These are phyloP conservation scores for Galeopsis tetrahit DNA, from an alignment of 257 asterid species.

Conservation along the genomic window DNA sequence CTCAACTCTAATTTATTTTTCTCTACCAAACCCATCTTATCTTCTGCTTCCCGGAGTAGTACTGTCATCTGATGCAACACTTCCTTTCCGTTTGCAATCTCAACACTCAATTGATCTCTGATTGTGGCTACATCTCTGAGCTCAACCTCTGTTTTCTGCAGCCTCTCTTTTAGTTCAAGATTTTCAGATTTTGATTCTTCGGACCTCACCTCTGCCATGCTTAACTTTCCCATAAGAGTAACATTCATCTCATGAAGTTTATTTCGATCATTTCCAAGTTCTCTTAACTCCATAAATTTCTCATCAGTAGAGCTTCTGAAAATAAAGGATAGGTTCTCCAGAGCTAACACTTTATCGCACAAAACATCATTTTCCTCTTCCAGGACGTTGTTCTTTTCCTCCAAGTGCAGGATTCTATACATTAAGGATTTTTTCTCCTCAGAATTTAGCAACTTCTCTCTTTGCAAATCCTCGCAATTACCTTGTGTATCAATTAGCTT, in stretches of 20 bases:
- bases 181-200: conserved; percentile 58
- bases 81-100: conserved; percentile 49
- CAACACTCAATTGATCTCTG: conserved; percentile 50
- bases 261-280: conserved; percentile 48
- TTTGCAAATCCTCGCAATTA: conserved; percentile 48
- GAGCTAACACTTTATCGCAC: conserved; percentile 51
- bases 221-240: conserved; percentile 51
- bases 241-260: conserved; percentile 46
- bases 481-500: conserved; percentile 49
- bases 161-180: conserved; percentile 46
- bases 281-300: conserved; percentile 50
- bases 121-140: conserved; percentile 36
- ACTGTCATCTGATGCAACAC: conserved; percentile 47
- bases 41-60: conserved; percentile 52
- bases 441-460: conserved; percentile 44
- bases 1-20: conserved; percentile 50
- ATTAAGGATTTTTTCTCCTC: conserved; percentile 57
- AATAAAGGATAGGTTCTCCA: conserved; percentile 56
- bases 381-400: conserved; percentile 48
- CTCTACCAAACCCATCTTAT: conserved; percentile 47
- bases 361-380: conserved; percentile 65
- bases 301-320: conserved; percentile 59
- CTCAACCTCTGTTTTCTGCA: conserved; percentile 53
- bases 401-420: conserved; percentile 46
- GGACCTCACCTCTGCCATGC: conserved; percentile 52